Percentiles rank a stretch among this genome's conserved stretches.
phyloP scores from a whole-genome alignment of 1,284 basidiomycete genomes.

The Ustilago trichophora region DNA sequence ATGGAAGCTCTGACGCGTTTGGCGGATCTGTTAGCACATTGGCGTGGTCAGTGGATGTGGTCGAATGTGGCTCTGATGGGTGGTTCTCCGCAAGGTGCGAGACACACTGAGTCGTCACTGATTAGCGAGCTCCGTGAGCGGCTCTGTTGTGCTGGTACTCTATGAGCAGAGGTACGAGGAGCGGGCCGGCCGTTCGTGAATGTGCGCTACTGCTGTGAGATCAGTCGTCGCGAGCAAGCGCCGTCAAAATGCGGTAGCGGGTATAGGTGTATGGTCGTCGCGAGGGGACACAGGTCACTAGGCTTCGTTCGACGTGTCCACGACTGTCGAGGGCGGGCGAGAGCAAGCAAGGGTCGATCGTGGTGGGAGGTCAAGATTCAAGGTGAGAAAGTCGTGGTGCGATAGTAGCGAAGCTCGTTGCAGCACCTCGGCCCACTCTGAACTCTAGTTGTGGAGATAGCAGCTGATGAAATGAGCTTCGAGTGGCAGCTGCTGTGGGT shows the following conservation, averaged over 20 bases:
- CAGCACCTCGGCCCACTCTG: no score
- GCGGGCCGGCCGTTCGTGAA: slow-evolving; percentile 9
- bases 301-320: no score
- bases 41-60: not conserved
- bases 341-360: no score
- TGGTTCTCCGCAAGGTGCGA: not conserved
- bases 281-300: no score
- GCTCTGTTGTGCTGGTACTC: not conserved
- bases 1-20: not conserved
- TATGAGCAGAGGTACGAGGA: not conserved
- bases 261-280: no score
- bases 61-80: not conserved
- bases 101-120: not conserved
- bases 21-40: slow-evolving; percentile 27
- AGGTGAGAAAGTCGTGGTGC: not conserved
- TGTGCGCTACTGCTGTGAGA: no score
- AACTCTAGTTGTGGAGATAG: not conserved
- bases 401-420: not conserved
- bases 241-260: no score
- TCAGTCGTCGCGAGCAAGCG: no score
- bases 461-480: slow-evolving; percentile 2
- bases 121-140: not conserved
- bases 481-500: not conserved
- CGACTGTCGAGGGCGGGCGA: no score
- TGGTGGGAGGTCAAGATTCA: not conserved